Percentiles rank a stretch among this genome's conserved stretches.
Conservation (phyloP, 2,329 filamentous ascomycete genomes). For the Exophiala alcalophila region DNA sequence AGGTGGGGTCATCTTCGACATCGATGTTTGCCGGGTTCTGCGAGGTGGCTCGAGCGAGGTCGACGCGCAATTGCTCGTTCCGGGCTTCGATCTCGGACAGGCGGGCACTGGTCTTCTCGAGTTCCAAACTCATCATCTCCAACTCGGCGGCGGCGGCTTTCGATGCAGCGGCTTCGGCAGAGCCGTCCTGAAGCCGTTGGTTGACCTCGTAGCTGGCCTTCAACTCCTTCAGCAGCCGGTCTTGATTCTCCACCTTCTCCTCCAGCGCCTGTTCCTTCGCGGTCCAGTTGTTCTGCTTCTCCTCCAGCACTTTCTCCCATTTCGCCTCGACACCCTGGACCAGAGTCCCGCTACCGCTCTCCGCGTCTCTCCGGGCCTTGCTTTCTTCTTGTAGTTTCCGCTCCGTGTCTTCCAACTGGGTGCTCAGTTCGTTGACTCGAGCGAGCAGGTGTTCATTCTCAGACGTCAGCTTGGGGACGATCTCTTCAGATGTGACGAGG, state of each 20-base stretch:
- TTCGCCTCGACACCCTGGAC: constrained; percentile 87
- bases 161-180: constrained; percentile 54
- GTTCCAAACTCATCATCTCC: constrained; percentile 85
- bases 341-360: constrained; percentile 71
- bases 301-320: constrained; percentile 83
- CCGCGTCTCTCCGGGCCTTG: constrained; percentile 67
- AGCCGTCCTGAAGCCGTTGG: constrained; percentile 73
- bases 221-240: constrained; percentile 85
- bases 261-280: constrained; percentile 87
- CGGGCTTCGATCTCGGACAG: constrained; percentile 88
- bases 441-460: constrained; percentile 87
- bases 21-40: constrained; percentile 60
- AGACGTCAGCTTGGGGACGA: constrained; percentile 78
- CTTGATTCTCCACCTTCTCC: constrained; percentile 92
- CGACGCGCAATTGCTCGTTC: constrained; percentile 87
- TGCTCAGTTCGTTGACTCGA: constrained; percentile 69
- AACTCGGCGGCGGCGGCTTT: constrained; percentile 83
- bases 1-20: constrained; percentile 81
- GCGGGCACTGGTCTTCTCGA: constrained; percentile 82
- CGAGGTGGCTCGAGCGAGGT: constrained; percentile 85
- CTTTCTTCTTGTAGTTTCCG: constrained; percentile 75
- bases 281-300: constrained; percentile 96
- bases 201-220: constrained; percentile 97
- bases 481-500: constrained; percentile 87
- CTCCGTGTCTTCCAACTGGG: constrained; percentile 80